Evolutionary conservation across 129 eudicot species (phyloP).

Genomic region (Tagetes erecta): DNA sequence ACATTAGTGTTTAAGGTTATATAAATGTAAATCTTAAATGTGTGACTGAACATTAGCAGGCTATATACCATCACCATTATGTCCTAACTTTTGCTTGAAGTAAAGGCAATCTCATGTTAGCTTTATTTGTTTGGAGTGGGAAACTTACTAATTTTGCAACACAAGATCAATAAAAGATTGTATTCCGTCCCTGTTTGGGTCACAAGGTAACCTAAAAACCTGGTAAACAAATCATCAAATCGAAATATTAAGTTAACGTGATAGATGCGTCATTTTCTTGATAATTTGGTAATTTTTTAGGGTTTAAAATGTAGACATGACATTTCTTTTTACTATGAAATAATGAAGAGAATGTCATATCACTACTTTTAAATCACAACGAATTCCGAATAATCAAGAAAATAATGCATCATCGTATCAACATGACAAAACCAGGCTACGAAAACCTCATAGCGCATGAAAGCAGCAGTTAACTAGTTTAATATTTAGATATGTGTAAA

Average conservation of each 20-base stretch:
- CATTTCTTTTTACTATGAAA: background rate
- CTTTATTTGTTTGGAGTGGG: background rate
- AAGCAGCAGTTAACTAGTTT: background rate
- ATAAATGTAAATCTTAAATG: no score
- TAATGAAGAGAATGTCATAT: background rate
- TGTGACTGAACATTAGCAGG: no score
- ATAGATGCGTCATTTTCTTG: background rate
- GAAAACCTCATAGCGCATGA: background rate
- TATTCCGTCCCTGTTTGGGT: background rate
- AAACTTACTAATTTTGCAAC: background rate
- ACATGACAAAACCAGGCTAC: background rate
- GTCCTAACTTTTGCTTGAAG: no score
- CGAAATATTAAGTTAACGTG: background rate
- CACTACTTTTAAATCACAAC: background rate
- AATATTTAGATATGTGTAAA: slow-evolving; percentile 2
- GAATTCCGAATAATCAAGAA: background rate
- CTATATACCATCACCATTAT: no score
- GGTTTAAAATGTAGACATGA: background rate
- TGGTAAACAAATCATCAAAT: background rate
- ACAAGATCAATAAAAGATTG: background rate
- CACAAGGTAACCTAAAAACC: background rate
- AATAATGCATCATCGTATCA: background rate
- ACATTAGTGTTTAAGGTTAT: no score
- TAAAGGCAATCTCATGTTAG: no score
- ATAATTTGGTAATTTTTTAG: background rate